Percentiles rank a stretch among this genome's conserved stretches.
Conservation (phyloP, 768 basidiomycete species). For the Leccinum arenicola region DNA sequence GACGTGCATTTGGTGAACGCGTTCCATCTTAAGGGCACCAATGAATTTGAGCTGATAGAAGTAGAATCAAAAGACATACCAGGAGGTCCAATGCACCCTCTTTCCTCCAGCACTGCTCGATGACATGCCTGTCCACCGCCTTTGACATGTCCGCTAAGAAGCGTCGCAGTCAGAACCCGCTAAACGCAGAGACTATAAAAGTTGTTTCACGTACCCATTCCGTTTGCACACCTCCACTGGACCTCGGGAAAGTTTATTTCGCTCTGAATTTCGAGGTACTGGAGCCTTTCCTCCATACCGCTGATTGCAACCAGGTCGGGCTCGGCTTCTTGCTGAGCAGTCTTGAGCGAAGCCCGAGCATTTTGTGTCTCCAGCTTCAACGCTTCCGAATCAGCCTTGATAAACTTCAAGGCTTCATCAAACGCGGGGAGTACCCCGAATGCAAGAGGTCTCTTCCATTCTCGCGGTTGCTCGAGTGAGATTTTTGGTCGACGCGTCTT, state of each 20-base stretch:
- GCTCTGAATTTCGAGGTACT: slow-evolving; percentile 74
- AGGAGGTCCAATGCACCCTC: slow-evolving; percentile 82
- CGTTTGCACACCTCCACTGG: slow-evolving; percentile 74
- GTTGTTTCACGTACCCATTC: slow-evolving; percentile 58
- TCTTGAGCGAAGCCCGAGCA: slow-evolving; percentile 18
- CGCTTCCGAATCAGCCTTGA: slow-evolving; percentile 56
- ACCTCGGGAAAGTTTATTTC: slow-evolving; percentile 81
- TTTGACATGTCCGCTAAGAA: slow-evolving; percentile 62
- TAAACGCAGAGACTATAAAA: not conserved
- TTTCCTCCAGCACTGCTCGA: slow-evolving; percentile 83
- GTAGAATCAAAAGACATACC: slow-evolving; percentile 35
- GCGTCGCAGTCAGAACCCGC: not conserved
- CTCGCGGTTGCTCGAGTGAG: slow-evolving; percentile 46
- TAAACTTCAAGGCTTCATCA: slow-evolving; percentile 76
- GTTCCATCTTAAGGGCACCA: slow-evolving; percentile 69
- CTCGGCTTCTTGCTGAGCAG: slow-evolving; percentile 24
- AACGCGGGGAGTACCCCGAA: slow-evolving; percentile 71
- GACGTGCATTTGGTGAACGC: slow-evolving; percentile 87
- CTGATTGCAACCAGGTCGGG: slow-evolving; percentile 39
- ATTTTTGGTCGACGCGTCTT: slow-evolving; percentile 49
- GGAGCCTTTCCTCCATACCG: slow-evolving; percentile 45
- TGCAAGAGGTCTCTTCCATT: slow-evolving; percentile 65
- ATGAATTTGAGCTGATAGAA: not conserved
- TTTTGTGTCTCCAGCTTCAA: slow-evolving; percentile 36
- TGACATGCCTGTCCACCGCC: slow-evolving; percentile 71